Base-by-base conservation (phyloP, 1,284 basidiomycete species). In the Pseudozyma pruni region DNA sequence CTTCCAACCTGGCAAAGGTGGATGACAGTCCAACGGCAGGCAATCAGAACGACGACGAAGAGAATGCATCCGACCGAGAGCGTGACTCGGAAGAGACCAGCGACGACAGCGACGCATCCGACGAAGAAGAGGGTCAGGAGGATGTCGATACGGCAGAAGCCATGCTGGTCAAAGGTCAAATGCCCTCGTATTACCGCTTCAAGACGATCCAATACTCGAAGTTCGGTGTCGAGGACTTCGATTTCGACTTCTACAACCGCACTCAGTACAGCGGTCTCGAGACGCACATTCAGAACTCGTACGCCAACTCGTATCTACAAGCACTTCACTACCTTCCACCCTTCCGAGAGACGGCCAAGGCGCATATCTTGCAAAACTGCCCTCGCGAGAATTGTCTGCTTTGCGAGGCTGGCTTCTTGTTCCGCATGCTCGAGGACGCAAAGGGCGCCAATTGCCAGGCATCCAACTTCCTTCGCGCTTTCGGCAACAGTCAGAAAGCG, bases 221-320 rank as follows among this genome's bases (percentile, higher is more conserved):
- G 76, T 99, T 98, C 75, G 95, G 95, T n/a, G 92, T 98, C 23
- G 95, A 95, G 81, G 95, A 99, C 83, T 99, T 99, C 79, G 96
- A 99, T 83, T 99, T 98, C 80, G 94, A 87, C 32, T 78, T 71
- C 52, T 81, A 80, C 75, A 80, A 79, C 68, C 54, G 61, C 78
- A 98, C 96, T 0, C 83, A 87, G 23, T 94, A 89, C 80, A 94
- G 92, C 58, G 96, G 96, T 4, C 86, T 99, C 45, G 96, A 98
- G 83, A 97, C 95, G 1, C 93, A 98, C 81, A 98, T 98, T 62
- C 86, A 92, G 50, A 96, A 98, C 83, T 98, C 94, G 17, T 99
- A 98, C 84, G 96, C 95, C 23, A 98, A 99, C 80, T 86, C 93
- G 1, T 84, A 98, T 22, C 85, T 99, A 1, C 95, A 98, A 82